Conservation (phyloP, 345 rosid genomes). For the Syzygium aqueum region DNA sequence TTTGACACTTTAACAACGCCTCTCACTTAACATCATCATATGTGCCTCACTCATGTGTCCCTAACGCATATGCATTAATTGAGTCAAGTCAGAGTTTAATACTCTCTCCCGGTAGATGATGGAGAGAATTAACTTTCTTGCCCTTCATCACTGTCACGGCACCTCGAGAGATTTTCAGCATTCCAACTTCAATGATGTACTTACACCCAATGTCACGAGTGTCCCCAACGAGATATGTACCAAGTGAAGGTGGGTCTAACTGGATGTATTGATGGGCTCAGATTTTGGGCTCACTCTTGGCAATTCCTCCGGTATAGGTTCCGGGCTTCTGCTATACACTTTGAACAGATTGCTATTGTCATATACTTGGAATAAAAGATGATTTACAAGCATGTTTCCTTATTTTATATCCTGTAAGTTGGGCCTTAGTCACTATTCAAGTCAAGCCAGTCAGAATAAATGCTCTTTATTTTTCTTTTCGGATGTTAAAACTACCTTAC, state of each 20-base stretch:
- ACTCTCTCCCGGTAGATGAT: neutral
- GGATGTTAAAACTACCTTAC: neutral
- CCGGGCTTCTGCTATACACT: neutral
- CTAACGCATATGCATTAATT: neutral
- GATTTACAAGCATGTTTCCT: neutral
- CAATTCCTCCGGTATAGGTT: neutral
- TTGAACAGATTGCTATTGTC: neutral
- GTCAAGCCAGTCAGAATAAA: neutral
- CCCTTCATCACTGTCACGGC: neutral
- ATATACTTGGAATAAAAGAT: neutral
- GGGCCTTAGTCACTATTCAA: neutral
- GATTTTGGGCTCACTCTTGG: neutral
- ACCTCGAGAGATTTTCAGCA: neutral
- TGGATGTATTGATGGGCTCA: neutral
- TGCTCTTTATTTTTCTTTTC: neutral
- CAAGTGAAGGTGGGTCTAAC: neutral
- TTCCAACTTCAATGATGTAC: rapidly evolving
- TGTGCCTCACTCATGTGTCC: neutral
- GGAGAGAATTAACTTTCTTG: neutral
- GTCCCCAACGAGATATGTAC: neutral
- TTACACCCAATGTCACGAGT: neutral
- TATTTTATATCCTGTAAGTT: neutral
- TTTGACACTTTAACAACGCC: neutral
- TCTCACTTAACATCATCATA: neutral
- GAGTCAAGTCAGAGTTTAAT: neutral